Percentiles rank a stretch among this genome's conserved stretches.
phyloP scores from a whole-genome alignment of 2,329 filamentous ascomycete genomes.

The Sporothrix humicola region DNA sequence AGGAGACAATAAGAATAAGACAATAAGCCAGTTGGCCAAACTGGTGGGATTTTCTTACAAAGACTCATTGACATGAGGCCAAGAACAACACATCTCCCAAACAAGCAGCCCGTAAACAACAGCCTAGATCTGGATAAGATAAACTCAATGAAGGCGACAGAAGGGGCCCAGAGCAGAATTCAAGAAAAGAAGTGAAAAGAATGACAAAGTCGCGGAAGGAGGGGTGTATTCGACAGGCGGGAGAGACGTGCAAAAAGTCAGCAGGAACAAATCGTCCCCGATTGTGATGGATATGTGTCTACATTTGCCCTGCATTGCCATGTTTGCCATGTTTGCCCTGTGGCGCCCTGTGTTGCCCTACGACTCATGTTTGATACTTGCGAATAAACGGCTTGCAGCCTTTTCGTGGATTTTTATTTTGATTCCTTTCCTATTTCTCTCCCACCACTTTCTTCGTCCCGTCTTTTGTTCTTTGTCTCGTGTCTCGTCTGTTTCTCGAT shows the following conservation, averaged over 20 bases:
- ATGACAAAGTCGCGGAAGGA: neutral
- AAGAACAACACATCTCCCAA: neutral
- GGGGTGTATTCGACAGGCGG: neutral
- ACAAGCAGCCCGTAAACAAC: neutral
- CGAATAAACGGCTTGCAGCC: neutral
- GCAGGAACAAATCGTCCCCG: slow-evolving; percentile 18
- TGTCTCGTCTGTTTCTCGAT: neutral
- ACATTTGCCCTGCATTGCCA: neutral
- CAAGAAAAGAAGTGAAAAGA: neutral
- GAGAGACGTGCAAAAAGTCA: slow-evolving; percentile 14
- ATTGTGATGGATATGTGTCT: neutral
- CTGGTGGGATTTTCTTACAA: neutral
- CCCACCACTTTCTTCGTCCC: neutral
- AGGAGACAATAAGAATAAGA: neutral
- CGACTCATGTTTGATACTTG: neutral
- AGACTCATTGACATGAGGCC: neutral
- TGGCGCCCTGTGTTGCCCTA: neutral
- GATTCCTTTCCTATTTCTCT: neutral
- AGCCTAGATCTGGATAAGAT: neutral
- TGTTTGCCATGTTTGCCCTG: too few relatives aligned
- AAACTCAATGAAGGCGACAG: neutral
- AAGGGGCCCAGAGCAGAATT: neutral
- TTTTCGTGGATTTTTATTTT: neutral
- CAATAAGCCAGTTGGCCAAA: neutral
- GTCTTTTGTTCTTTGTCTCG: neutral